A percentile compares a stretch with the other conserved stretches of the same genome.
phyloP scores from a whole-genome alignment of 2,329 filamentous ascomycete species.

The Trichoderma sp. region DNA sequence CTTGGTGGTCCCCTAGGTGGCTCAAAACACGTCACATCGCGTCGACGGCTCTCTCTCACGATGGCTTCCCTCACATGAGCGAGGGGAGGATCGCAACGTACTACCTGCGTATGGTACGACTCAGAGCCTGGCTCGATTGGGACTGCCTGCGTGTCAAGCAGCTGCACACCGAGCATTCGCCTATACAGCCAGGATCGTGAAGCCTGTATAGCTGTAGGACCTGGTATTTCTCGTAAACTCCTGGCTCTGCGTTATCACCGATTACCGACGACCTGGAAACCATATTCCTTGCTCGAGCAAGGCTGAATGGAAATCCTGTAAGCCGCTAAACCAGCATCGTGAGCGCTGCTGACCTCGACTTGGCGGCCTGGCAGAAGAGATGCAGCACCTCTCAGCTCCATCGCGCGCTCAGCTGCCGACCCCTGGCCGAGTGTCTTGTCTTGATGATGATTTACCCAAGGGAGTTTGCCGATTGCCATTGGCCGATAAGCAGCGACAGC shows the following conservation, averaged over 20 bases:
- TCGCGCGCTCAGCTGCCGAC: not conserved
- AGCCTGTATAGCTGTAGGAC: not conserved
- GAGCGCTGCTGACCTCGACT: not conserved
- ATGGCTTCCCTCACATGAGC: not conserved
- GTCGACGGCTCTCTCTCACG: slow-evolving; percentile 5
- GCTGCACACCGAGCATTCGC: not conserved
- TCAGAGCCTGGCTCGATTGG: not conserved
- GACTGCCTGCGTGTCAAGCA: not conserved
- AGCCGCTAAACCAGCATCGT: not conserved
- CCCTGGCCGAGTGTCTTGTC: not conserved
- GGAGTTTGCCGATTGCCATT: not conserved
- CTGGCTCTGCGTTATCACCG: not conserved
- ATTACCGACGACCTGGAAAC: not conserved
- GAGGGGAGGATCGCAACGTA: not conserved
- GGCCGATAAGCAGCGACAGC: not conserved
- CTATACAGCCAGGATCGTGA: not conserved
- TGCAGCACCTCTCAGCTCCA: not conserved
- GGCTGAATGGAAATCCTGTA: not conserved
- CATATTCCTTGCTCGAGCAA: not conserved
- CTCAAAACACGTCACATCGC: slow-evolving; percentile 9
- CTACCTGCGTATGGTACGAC: not conserved
- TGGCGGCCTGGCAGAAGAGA: not conserved
- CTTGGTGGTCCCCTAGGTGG: not conserved
- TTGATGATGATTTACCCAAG: not conserved
- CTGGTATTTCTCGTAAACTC: not conserved